A percentile compares a stretch with the other conserved stretches of the same genome.
phyloP scores from a whole-genome alignment of 2,329 filamentous ascomycete species.

The Scorias spongiosa region DNA sequence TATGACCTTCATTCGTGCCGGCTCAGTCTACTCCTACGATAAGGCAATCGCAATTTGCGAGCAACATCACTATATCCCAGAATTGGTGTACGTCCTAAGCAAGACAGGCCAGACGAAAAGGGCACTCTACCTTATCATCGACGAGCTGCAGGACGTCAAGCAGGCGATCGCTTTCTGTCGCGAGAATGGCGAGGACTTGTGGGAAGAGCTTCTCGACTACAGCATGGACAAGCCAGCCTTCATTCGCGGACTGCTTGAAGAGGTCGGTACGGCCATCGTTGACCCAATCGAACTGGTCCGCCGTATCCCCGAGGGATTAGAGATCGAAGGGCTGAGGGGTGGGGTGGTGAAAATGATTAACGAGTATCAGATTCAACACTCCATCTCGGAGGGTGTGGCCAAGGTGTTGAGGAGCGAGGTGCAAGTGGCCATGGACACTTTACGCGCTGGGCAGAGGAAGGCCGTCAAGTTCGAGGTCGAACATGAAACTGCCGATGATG shows the following conservation, averaged over 20 bases:
- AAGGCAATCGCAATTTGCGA: constrained; percentile 67
- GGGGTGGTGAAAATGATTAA: constrained; percentile 82
- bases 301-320: constrained; percentile 80
- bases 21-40: constrained; percentile 68
- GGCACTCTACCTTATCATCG: constrained; percentile 83
- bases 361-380: constrained; percentile 89
- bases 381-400: constrained; percentile 80
- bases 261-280: constrained; percentile 75
- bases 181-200: constrained; percentile 77
- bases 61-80: constrained; percentile 62
- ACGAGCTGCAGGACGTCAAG: constrained; percentile 77
- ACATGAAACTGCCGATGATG: constrained; percentile 24
- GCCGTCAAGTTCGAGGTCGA: constrained; percentile 80
- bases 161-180: constrained; percentile 93
- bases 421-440: constrained; percentile 60
- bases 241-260: constrained; percentile 78
- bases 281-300: constrained; percentile 81
- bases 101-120: constrained; percentile 91
- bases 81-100: constrained; percentile 89
- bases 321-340: constrained; percentile 79
- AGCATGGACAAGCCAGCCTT: constrained; percentile 96
- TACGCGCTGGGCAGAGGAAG: constrained; percentile 64
- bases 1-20: constrained; percentile 79
- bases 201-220: constrained; percentile 88
- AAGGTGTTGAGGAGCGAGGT: constrained; percentile 80